Conservation (phyloP, 2,329 filamentous ascomycete genomes). For the Hypoxylon sp. region DNA sequence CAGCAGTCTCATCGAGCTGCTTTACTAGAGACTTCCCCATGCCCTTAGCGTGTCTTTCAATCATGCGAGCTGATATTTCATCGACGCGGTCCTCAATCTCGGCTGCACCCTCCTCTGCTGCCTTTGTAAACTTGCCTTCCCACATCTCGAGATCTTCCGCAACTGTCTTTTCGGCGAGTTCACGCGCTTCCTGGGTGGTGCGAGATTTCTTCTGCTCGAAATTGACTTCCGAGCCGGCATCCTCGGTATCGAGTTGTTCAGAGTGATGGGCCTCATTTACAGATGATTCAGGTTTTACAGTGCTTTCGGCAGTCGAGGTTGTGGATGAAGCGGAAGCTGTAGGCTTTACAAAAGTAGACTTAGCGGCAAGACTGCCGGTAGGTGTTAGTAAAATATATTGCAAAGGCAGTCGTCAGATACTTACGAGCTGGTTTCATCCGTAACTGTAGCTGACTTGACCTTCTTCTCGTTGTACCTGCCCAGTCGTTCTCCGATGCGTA, state of each 20-base stretch:
- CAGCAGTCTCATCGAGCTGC: slow-evolving; percentile 73
- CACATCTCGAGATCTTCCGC: slow-evolving; percentile 81
- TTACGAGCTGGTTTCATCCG: slow-evolving; percentile 48
- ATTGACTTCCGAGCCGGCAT: too few species aligned
- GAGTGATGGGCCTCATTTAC: too few species aligned
- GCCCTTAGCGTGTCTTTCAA: slow-evolving; percentile 70
- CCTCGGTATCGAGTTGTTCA: too few species aligned
- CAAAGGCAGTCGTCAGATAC: slow-evolving; percentile 22
- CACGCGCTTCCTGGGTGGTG: slow-evolving; percentile 62
- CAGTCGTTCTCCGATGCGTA: slow-evolving; percentile 89
- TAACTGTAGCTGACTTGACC: slow-evolving; percentile 42
- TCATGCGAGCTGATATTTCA: slow-evolving; percentile 64
- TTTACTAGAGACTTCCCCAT: slow-evolving; percentile 73
- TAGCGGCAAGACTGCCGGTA: slow-evolving; percentile 41
- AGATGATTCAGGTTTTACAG: slow-evolving; percentile 39
- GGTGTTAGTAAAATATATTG: too few species aligned
- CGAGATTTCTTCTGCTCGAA: slow-evolving; percentile 46
- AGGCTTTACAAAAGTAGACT: slow-evolving; percentile 52
- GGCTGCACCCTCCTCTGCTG: slow-evolving; percentile 79
- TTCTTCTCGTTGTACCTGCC: slow-evolving; percentile 72
- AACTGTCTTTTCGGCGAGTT: slow-evolving; percentile 71
- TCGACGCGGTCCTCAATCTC: slow-evolving; percentile 76
- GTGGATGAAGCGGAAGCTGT: slow-evolving; percentile 42
- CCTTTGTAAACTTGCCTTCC: slow-evolving; percentile 87
- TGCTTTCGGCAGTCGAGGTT: slow-evolving; percentile 34